Evolutionary conservation across 768 basidiomycete species (phyloP), one percentile per base, ranked within the genome.

Genomic region (Tulasnella sp.): DNA sequence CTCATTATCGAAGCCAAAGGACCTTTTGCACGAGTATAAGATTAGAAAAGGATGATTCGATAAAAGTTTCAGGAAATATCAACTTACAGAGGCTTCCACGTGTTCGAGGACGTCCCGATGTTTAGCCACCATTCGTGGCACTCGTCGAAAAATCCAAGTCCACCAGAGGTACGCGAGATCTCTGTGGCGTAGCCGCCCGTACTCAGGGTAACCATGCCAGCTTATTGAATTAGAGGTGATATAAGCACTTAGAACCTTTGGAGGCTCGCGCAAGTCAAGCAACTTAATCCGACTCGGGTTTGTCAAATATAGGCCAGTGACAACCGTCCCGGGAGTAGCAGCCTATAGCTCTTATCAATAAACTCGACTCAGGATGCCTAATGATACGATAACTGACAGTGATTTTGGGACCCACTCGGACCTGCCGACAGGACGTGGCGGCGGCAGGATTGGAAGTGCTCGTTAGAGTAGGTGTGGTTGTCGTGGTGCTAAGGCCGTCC

Each of bases 121-220:
- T 74, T 74, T 5, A 74, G 44, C 73, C 73, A 74, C 73, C 46
- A 74, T 26, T 74, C 39, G 32, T 74, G 73, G 46, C 73, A 74
- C 10, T 20, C 32, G 61, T 67, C 61, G 61, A 67, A 32, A 29
- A 67, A 67, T 23, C 61, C 61, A 35, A 67, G 29, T 16, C 61
- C 61, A 67, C 61, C 61, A 26, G 15, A 26, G 15, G 26, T 32
- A 3, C 15, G 1, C 0, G 61, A 67, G 0, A 67, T 35, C 16
- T 23, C 61, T 26, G 29, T 61, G 11, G n/a, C 57, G n/a, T 67
- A 67, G 61, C 61, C 61, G 16, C 29, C 15, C 61, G 32, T 7
- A 5, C 23, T 67, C 32, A 67, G 26, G 35, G 13, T 67, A 67
- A 32, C 61, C 61, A 13, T 26, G 23, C 61, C 61, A 35, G 29